phyloP scores from a whole-genome alignment of 2,329 filamentous ascomycete species.

The Sporothrix curviconia region DNA sequence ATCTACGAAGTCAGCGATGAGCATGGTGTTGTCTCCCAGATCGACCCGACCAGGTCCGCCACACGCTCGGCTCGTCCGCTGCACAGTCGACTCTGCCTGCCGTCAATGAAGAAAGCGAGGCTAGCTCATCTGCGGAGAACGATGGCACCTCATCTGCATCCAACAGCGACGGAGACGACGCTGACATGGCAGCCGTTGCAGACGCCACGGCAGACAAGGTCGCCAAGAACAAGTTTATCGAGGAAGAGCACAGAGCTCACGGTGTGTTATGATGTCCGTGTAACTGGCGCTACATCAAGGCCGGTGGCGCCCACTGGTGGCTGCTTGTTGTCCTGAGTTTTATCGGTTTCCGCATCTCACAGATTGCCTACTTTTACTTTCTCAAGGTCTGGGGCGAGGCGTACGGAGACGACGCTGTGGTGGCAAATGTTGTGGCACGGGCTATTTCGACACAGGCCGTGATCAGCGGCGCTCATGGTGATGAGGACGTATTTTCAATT shows the following conservation, averaged over 20 bases:
- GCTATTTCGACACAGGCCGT: constrained; percentile 7
- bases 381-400: constrained; percentile 82
- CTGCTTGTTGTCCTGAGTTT: constrained; percentile 55
- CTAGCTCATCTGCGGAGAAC: constrained; percentile 25
- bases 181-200: too few species aligned
- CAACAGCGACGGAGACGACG: constrained; percentile 37
- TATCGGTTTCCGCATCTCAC: constrained; percentile 54
- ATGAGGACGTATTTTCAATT: constrained; percentile 11
- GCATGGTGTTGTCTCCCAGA: constrained; percentile 32
- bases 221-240: constrained; percentile 65
- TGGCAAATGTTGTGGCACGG: constrained; percentile 6
- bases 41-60: constrained; percentile 11
- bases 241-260: constrained; percentile 67
- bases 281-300: constrained; percentile 84
- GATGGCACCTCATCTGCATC: constrained; percentile 20
- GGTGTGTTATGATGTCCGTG: constrained; percentile 67
- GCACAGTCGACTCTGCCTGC: constrained; percentile 29
- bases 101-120: constrained; percentile 23
- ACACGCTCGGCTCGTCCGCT: constrained; percentile 28
- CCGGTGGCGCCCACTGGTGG: constrained; percentile 73
- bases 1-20: constrained; percentile 64
- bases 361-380: constrained; percentile 68
- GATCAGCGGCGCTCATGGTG: background rate
- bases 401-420: constrained; percentile 40
- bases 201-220: constrained; percentile 40